Evolutionary conservation across 2,329 filamentous ascomycete species (phyloP).

Genomic region (Ophiostoma angusticollis): DNA sequence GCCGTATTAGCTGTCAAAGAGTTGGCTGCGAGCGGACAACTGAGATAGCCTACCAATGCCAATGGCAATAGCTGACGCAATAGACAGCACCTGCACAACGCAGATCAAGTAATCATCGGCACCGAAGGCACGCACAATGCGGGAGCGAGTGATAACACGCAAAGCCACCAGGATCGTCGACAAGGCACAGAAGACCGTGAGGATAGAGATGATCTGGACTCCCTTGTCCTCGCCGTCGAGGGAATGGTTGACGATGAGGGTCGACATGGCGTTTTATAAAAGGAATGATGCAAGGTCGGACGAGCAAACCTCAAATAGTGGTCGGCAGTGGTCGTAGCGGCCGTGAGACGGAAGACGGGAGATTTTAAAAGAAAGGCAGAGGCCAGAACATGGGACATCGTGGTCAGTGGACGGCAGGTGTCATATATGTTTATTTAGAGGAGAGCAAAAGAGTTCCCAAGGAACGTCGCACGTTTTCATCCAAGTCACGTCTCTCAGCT

Average conservation of each 20-base stretch:
- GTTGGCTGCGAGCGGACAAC: too few relatives aligned
- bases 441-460: too few relatives aligned
- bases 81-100: conserved; percentile 13
- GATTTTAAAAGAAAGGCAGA: too few relatives aligned
- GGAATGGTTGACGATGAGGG: background rate
- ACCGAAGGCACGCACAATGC: conserved; percentile 16
- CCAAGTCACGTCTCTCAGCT: too few relatives aligned
- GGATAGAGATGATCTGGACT: conserved; percentile 14
- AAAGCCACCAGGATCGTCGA: conserved; percentile 15
- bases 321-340: too few relatives aligned
- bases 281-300: too few relatives aligned
- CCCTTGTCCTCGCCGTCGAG: conserved; percentile 15
- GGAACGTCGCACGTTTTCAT: too few relatives aligned
- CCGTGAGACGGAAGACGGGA: too few relatives aligned
- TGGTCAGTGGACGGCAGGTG: too few relatives aligned
- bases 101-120: conserved; percentile 17
- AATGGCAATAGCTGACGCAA: conserved; percentile 16
- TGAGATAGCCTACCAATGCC: conserved; percentile 15
- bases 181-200: conserved; percentile 15
- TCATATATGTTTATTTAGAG: too few relatives aligned
- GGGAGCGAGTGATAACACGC: conserved; percentile 15
- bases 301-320: too few relatives aligned
- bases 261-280: conserved; percentile 22
- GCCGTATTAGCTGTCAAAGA: background rate
- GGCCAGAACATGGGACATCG: too few relatives aligned